Conservation (phyloP, 2,329 filamentous ascomycete species). For the Sordariomycetes sp. region DNA sequence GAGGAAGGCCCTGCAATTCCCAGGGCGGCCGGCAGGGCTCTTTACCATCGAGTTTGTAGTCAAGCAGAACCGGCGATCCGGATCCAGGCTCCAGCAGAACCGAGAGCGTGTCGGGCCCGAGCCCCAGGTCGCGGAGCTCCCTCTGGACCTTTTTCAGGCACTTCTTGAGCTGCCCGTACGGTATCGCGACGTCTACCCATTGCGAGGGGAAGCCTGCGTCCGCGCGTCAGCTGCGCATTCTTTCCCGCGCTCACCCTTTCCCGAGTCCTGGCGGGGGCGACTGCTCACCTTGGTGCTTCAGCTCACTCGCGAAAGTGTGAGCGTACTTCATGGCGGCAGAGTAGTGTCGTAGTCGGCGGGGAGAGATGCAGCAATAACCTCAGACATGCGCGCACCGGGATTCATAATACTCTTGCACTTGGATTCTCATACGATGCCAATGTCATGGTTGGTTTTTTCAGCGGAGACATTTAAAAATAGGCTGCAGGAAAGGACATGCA, state of each 20-base stretch:
- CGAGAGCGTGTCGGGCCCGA: constrained; percentile 60
- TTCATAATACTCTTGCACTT: neutral
- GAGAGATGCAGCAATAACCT: neutral
- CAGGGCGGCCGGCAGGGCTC: neutral
- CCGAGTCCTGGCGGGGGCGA: neutral
- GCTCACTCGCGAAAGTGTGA: constrained; percentile 60
- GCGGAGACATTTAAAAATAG: neutral
- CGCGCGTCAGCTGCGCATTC: neutral
- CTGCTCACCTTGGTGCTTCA: constrained; percentile 47
- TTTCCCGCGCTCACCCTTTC: neutral
- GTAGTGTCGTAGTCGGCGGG: neutral
- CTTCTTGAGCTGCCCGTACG: constrained; percentile 79
- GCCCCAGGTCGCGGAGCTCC: constrained; percentile 60
- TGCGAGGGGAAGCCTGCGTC: constrained; percentile 56
- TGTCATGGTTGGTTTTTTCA: neutral
- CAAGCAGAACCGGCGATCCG: constrained; percentile 32
- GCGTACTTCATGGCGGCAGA: constrained; percentile 67
- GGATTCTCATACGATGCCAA: neutral
- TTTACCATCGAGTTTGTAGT: constrained; percentile 45
- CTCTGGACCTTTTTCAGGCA: constrained; percentile 70
- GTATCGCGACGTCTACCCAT: constrained; percentile 66
- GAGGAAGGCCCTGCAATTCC: neutral
- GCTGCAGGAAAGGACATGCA: neutral
- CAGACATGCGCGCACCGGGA: neutral
- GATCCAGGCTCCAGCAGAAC: constrained; percentile 46